A percentile compares a stretch with the other conserved stretches of the same genome.
Evolutionary conservation across 192 early-diverging fungal species (phyloP).

Genomic region (Mortierella antarctica): DNA sequence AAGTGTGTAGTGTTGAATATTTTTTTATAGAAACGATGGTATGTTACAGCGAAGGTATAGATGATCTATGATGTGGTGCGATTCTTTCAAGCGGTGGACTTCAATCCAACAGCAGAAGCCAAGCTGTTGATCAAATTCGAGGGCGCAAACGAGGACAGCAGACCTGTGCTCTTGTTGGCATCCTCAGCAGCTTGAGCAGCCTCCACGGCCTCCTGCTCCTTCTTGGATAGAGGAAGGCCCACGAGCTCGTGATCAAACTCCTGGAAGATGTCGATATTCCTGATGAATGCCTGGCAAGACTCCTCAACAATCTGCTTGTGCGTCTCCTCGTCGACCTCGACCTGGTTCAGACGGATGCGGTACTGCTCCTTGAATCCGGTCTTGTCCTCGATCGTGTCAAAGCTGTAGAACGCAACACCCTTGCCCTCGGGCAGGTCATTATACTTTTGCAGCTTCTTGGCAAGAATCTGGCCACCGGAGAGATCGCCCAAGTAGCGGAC

Average conservation of each 20-base stretch:
- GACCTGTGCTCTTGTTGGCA: background rate
- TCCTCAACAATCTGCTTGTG: constrained; percentile 37
- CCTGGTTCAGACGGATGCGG: constrained; percentile 59
- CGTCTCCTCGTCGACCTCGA: constrained; percentile 52
- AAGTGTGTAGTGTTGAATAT: background rate
- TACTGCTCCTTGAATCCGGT: constrained; percentile 61
- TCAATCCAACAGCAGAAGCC: constrained; percentile 37
- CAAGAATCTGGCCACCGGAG: constrained; percentile 65
- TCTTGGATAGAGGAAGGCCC: constrained; percentile 35
- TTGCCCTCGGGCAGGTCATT: constrained; percentile 55
- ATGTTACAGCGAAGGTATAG: constrained; percentile 21
- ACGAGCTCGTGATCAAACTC: constrained; percentile 49
- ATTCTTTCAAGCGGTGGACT: constrained; percentile 20
- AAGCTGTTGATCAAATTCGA: constrained; percentile 31
- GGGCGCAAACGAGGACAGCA: constrained; percentile 27
- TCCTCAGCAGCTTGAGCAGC: constrained; percentile 19
- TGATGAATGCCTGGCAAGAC: constrained; percentile 39
- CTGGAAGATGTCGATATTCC: constrained; percentile 51
- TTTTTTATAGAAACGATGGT: constrained; percentile 1
- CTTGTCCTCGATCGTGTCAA: constrained; percentile 59
- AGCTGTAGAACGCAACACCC: constrained; percentile 64
- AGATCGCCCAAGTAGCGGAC: constrained; percentile 68
- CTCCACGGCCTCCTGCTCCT: constrained; percentile 35
- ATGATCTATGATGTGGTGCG: background rate
- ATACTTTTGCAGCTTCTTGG: constrained; percentile 61